Conservation (phyloP, 2,329 filamentous ascomycete species). For the Phaeosphaeria sp. region DNA sequence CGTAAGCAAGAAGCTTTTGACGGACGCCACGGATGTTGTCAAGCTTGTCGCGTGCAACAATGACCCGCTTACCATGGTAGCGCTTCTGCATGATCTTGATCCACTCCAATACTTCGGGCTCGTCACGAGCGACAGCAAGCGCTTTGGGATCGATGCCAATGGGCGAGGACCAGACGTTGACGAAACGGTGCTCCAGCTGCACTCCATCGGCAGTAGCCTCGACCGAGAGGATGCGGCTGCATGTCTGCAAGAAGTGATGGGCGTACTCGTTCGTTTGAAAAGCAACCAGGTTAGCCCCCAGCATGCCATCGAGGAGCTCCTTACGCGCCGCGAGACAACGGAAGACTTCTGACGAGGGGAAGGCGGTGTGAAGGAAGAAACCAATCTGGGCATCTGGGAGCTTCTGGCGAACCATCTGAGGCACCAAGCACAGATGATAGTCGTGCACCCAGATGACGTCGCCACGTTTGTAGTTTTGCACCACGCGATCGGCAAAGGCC, state of each 20-base stretch:
- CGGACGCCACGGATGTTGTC: conserved; percentile 91
- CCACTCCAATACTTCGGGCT: conserved; percentile 78
- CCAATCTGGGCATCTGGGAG: conserved; percentile 93
- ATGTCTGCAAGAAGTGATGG: conserved; percentile 93
- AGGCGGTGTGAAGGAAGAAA: conserved; percentile 93
- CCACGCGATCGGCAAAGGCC: conserved; percentile 87
- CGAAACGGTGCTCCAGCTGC: conserved; percentile 89
- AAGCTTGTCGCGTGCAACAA: conserved; percentile 92
- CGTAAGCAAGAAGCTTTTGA: conserved; percentile 90
- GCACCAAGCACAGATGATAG: conserved; percentile 90
- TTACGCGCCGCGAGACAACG: conserved; percentile 86
- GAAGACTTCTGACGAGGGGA: conserved; percentile 96
- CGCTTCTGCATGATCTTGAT: conserved; percentile 79
- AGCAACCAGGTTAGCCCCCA: conserved; percentile 89
- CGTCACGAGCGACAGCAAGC: conserved; percentile 72
- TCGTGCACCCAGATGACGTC: conserved; percentile 96
- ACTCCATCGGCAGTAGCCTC: conserved; percentile 89
- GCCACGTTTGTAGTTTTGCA: conserved; percentile 90
- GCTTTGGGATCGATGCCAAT: conserved; percentile 90
- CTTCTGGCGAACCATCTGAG: conserved; percentile 86
- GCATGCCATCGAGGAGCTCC: conserved; percentile 87
- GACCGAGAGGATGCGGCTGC: conserved; percentile 86
- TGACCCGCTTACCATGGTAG: conserved; percentile 87
- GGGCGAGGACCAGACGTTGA: conserved; percentile 82
- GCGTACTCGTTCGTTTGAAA: conserved; percentile 96